Evolutionary conservation across 345 rosid species (phyloP), one percentile per base, ranked within the genome.

Genomic region (Balakata baccata): DNA sequence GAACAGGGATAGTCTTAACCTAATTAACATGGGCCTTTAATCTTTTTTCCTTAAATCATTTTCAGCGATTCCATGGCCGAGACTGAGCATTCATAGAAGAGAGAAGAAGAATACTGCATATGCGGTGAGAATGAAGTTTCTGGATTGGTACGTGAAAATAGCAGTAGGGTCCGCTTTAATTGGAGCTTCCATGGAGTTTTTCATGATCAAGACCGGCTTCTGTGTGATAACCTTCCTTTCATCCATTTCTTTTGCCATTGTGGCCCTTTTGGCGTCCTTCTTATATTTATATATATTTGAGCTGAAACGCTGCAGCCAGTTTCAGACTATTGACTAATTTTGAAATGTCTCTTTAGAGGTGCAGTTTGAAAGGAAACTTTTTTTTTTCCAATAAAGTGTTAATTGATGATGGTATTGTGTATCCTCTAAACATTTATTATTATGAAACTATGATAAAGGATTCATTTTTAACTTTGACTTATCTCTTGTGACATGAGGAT

Each of bases 121-220:
- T 67, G 5, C 41, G 18, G 56, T 6, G 49, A 75, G 74, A 46
- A 75, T 84, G 89, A 90, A 79, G 84, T 90, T 88, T 77, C 65
- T 89, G 69, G 95, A 88, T 82, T 94, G 97, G 98, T 89, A 94
- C 63, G 20, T 83, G 89, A 90, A 90, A 87, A 89, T 92, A 57
- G 91, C 94, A 1, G 69, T 84, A 63, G 95, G 89, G 16, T 84
- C 97, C 12, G 91, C 94, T 70, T 50, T 89, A 16, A 56, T 90
- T 60, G 98, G 97, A 67, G 97, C 87, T 63, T 94, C 95, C 78
- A 95, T 89, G 96, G 97, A 95, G 78, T 72, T 90, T 37, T 92
- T 89, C 94, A 95, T 90, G 98, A 88, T 88, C 86, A 88, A 95
- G 79, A 90, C 93, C 63, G 98, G 96, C 43, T 94, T 92, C 92